A percentile compares a stretch with the other conserved stretches of the same genome.
Conservation (phyloP, 2,329 filamentous ascomycete genomes). For the Myriosclerotinia curreyana region DNA sequence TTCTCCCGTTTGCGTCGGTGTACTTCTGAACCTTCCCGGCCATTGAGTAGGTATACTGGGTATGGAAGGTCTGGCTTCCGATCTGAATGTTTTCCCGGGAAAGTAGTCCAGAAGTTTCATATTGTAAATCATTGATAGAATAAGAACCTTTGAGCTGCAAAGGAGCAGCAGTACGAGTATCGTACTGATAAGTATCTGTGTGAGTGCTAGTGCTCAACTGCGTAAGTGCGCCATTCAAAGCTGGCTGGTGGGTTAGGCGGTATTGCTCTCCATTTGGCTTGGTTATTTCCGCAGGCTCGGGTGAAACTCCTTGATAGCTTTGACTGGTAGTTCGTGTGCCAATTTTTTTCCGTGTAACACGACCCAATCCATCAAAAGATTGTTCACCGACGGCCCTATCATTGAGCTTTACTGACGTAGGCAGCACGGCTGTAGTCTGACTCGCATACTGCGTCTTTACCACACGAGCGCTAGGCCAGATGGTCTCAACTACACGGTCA, state of each 20-base stretch:
- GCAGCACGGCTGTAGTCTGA: conserved; percentile 16
- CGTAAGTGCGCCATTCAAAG: neutral
- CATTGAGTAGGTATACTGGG: conserved; percentile 9
- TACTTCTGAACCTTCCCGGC: conserved; percentile 14
- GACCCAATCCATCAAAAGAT: conserved; percentile 17
- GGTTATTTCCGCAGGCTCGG: conserved; percentile 10
- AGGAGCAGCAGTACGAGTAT: neutral
- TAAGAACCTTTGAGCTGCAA: conserved; percentile 1
- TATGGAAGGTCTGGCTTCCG: neutral
- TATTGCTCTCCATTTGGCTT: conserved; percentile 2
- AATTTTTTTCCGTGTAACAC: neutral
- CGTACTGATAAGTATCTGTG: conserved; percentile 13
- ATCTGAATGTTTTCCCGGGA: conserved; percentile 5
- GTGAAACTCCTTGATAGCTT: conserved; percentile 9
- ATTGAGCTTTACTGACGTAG: conserved; percentile 5
- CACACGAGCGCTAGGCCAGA: conserved; percentile 8
- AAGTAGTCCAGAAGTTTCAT: conserved; percentile 5
- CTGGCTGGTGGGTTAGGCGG: neutral
- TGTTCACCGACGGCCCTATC: neutral
- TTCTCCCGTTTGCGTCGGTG: conserved; percentile 6
- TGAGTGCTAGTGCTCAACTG: neutral
- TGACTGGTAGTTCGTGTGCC: conserved; percentile 10
- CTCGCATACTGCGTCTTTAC: conserved; percentile 14
- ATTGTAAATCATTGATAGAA: conserved; percentile 12
- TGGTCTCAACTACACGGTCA: conserved; percentile 17